phyloP scores from a whole-genome alignment of 73 alveolate genomes.

The Paramecium sonneborni region DNA sequence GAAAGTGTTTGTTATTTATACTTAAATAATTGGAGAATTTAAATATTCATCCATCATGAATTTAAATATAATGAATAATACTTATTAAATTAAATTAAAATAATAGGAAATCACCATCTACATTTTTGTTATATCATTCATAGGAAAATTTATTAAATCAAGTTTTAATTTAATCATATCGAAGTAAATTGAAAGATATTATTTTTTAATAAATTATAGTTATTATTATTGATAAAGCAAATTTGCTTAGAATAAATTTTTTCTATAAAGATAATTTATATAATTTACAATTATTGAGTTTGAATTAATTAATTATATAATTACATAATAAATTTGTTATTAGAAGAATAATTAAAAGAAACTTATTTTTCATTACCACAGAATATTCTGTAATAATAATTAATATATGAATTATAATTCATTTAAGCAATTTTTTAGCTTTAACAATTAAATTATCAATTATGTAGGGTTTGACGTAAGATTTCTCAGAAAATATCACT shows the following conservation, averaged over 20 bases:
- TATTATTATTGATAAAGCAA: too few relatives aligned
- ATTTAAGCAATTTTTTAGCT: slow-evolving; percentile 15
- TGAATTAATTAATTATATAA: background rate
- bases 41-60: too few relatives aligned
- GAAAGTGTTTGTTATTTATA: too few relatives aligned
- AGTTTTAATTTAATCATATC: too few relatives aligned
- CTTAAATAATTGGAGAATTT: too few relatives aligned
- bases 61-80: too few relatives aligned
- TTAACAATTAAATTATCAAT: slow-evolving; percentile 18
- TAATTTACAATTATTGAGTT: background rate
- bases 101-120: too few relatives aligned
- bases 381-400: background rate
- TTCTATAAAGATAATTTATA: background rate
- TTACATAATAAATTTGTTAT: background rate
- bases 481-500: background rate
- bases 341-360: background rate
- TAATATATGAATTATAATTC: background rate
- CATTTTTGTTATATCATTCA: too few relatives aligned
- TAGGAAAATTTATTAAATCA: too few relatives aligned
- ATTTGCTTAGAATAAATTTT: background rate
- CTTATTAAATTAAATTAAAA: too few relatives aligned
- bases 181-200: too few relatives aligned
- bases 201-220: too few relatives aligned
- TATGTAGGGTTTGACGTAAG: background rate
- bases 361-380: background rate